Base-by-base conservation (phyloP, 768 basidiomycete genomes). In the Podaxis sp. region DNA sequence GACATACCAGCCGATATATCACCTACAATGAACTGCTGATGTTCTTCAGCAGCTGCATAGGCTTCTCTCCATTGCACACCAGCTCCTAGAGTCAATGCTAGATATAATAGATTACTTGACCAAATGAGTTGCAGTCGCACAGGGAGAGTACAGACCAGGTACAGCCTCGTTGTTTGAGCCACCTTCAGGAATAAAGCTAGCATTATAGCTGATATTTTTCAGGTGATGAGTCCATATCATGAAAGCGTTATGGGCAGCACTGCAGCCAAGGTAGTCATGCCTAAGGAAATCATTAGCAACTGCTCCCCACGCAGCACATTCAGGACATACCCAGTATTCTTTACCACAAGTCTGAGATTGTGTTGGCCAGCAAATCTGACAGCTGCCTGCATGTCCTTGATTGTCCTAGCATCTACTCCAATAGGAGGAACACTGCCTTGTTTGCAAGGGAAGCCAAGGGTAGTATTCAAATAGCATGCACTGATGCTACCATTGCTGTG, bases 241-340 rank as follows among this genome's bases (percentile, higher is more conserved):
- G 36, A 83, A 72, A 1, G 73, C 73, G 8, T 73, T 71, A 1
- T 71, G 73, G n/a, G 75, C 78, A 2, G 79, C 75, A 19, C 80
- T 81, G 9, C 80, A 72, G 2, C 80, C 80, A 8, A 82, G 73
- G 63, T 73, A 77, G 58, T 81, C 80, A 57, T 81, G 79, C 0
- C 50, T 51, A 24, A 0, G 25, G 0, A 9, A 15, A 19, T 7
- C 17, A 46, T 46, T 46, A 46, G 43, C 43, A 46, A n/a, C 2
- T 7, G 15, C 43, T 7, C 43, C 15, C 43, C 19, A 19, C 43
- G 2, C 3, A 46, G 43, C 1, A 19, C 0, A 2, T 7, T 19
- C 43, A 46, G 13, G n/a, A 36, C 52, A 15, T 19, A 19, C 52
- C 79, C 76, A 1, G 75, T 76, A 50, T 75, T 76, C 65, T 76